Evolutionary conservation across 805 yeast genomes (phyloP), one percentile per base, ranked within the genome.

Genomic region (Sugiyamaella americana): DNA sequence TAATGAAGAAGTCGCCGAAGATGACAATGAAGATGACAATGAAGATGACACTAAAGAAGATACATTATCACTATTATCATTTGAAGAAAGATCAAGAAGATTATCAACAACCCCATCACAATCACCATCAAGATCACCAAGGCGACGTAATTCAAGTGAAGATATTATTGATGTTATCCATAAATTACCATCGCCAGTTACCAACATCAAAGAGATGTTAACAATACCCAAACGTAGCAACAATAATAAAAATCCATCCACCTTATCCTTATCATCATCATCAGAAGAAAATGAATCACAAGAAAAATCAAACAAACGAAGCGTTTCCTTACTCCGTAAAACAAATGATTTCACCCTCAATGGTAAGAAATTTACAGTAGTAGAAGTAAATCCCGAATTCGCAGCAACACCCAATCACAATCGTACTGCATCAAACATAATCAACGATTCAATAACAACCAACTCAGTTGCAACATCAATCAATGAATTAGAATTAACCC

Each of bases 331-430:
- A 23, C 40, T 58, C 44, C 41, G 62, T 38, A 54, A 58, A 18
- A 50, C 43, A 20, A 38, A 51, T 13, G 57, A 56, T n/a, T 60
- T 60, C 40, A 58, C 59, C 1, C 46, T 61, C 16, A 53, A 55
- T 20, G 65, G 65, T n/a, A 57, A 56, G 47, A 58, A 55, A 40
- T 61, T 61, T 47, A 50, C 61, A 11, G 57, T 62, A 4, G 66
- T 60, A 2, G 57, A 59, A 37, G 61, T 62, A 23, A 61, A 61
- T 37, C 65, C 64, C 1, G 63, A 60, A 22, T 52, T 60, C 44
- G 60, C 58, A 2, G 51, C 54, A 32, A 47, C 53, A 5, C 51
- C 54, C 19, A 48, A 49, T 30, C 55, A 51, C 36, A 51, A 49
- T 18, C 36, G 55, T 2, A 44, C 57, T 8, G 34, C 45, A 2